Conservation (phyloP, 2,329 filamentous ascomycete genomes). For the Tolypocladium ophioglossoides region DNA sequence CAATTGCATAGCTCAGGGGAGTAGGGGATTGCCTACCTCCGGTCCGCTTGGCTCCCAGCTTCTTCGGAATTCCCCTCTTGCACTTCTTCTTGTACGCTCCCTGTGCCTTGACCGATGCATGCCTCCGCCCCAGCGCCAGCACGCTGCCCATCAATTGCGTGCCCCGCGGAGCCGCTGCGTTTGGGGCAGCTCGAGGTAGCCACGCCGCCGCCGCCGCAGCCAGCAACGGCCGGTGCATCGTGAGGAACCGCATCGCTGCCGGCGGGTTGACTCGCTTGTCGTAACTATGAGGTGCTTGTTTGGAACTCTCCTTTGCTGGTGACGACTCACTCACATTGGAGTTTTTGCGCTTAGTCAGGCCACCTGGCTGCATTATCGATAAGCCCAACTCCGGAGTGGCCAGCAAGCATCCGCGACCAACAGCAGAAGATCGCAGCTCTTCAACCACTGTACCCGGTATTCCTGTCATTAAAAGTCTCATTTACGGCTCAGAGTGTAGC, state of each 20-base stretch:
- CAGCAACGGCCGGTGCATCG: constrained; percentile 34
- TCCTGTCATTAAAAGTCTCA: not conserved
- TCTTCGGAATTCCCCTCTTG: constrained; percentile 58
- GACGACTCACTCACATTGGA: not conserved
- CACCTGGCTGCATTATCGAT: not conserved
- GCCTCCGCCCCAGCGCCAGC: constrained; percentile 38
- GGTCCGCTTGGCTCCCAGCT: constrained; percentile 87
- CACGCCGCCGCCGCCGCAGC: constrained; percentile 24
- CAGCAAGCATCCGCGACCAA: not conserved
- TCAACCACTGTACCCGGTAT: not conserved
- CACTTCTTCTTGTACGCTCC: constrained; percentile 56
- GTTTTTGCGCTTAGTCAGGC: constrained; percentile 3
- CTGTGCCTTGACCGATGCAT: constrained; percentile 52
- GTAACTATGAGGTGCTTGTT: not conserved
- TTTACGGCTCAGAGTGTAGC: not conserved
- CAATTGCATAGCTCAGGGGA: not conserved
- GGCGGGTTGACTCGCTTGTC: constrained; percentile 17
- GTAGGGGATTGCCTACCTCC: constrained; percentile 49
- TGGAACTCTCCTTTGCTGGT: not conserved
- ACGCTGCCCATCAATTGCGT: constrained; percentile 24
- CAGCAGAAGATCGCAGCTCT: not conserved
- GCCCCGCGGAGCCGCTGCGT: constrained; percentile 9
- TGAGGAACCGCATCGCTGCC: constrained; percentile 33
- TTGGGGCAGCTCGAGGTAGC: constrained; percentile 11
- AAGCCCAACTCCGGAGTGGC: not conserved